Conservation (phyloP, 306 rosid species). For the Cucumis melo region DNA sequence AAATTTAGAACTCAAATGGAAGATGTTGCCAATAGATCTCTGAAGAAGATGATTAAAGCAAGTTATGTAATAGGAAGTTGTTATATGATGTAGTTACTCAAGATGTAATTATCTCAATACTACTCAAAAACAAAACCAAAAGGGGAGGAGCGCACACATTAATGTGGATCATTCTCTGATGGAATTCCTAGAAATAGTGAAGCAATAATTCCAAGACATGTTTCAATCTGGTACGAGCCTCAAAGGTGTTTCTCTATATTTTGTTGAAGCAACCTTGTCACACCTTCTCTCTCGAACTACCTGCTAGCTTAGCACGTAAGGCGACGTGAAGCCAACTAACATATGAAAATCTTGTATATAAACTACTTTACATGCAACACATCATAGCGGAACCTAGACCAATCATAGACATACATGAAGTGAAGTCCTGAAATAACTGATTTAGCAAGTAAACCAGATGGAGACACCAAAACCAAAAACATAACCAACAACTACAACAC, state of each 20-base stretch:
- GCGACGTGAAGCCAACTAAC: too few species aligned
- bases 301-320: too few species aligned
- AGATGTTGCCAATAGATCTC: neutral
- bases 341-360: too few species aligned
- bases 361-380: too few species aligned
- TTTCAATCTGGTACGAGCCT: conserved; percentile 65
- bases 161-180: conserved; percentile 61
- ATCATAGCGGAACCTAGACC: too few species aligned
- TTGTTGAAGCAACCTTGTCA: conserved; percentile 93
- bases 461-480: too few species aligned
- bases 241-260: conserved; percentile 80
- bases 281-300: too few species aligned
- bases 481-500: too few species aligned
- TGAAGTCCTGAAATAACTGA: too few species aligned
- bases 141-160: conserved; percentile 30
- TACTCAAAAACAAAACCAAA: neutral
- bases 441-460: too few species aligned
- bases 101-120: neutral
- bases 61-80: neutral
- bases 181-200: conserved; percentile 68
- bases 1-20: neutral
- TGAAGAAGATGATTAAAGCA: neutral
- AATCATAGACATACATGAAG: too few species aligned
- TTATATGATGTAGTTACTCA: neutral
- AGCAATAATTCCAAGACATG: conserved; percentile 74